phyloP scores from a whole-genome alignment of 2,329 filamentous ascomycete species.

The Pseudogymnoascus sp. region DNA sequence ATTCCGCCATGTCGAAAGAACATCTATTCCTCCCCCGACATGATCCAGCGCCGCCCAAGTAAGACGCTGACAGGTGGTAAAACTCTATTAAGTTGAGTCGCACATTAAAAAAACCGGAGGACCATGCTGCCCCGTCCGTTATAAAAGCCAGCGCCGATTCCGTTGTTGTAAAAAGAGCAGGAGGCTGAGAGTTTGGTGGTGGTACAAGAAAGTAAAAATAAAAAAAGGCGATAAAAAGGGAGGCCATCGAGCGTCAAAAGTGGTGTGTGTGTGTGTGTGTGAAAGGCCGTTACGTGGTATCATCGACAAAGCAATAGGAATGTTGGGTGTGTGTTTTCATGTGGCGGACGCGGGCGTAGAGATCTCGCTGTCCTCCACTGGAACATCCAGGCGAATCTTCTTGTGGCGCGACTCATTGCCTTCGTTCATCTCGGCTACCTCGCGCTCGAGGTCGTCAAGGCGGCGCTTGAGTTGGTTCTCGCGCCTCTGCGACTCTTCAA shows the following conservation, averaged over 20 bases:
- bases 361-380: conserved; percentile 29
- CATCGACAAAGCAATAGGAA: conserved; percentile 11
- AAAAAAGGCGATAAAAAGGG: background rate
- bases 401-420: conserved; percentile 46
- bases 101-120: conserved; percentile 7
- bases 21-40: background rate
- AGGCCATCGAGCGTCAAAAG: conserved; percentile 7
- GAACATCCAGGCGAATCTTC: conserved; percentile 47
- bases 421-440: conserved; percentile 34
- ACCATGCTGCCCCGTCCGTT: background rate
- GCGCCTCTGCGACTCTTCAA: conserved; percentile 69
- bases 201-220: conserved; percentile 1
- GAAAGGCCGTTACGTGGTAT: conserved; percentile 10
- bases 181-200: conserved; percentile 4
- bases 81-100: conserved; percentile 5
- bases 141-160: conserved; percentile 1
- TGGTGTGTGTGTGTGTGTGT: background rate
- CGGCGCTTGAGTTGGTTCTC: conserved; percentile 77
- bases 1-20: conserved; percentile 8
- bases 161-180: background rate
- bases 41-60: conserved; percentile 7
- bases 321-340: conserved; percentile 3
- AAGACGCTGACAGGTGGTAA: conserved; percentile 4
- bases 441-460: conserved; percentile 67
- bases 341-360: conserved; percentile 11